phyloP scores from a whole-genome alignment of 768 basidiomycete species.

The Pulveroboletus sp. region DNA sequence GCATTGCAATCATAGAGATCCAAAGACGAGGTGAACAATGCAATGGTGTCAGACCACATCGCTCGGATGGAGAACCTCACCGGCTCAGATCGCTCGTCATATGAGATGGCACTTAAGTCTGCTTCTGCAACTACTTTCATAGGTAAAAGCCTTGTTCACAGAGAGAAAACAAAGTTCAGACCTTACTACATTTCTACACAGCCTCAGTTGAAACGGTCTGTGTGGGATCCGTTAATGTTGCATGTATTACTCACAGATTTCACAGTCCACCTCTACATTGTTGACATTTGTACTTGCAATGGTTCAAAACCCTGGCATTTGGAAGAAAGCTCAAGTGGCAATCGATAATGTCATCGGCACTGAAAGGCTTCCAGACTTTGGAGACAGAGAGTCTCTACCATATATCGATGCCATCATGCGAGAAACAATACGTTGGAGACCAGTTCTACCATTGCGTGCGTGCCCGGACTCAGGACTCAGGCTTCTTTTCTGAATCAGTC shows the following conservation, averaged over 20 bases:
- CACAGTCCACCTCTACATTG: not conserved
- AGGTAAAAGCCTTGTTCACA: not conserved
- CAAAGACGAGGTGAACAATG: not conserved
- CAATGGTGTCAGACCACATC: slow-evolving; percentile 15
- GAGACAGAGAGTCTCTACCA: not conserved
- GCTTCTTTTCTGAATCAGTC: not conserved
- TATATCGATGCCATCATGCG: not conserved
- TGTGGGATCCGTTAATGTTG: no score
- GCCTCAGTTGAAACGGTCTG: not conserved
- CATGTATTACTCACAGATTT: not conserved
- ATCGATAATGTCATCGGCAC: not conserved
- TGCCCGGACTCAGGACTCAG: not conserved
- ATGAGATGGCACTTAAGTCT: slow-evolving; percentile 5
- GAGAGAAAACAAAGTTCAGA: no score
- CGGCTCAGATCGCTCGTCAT: not conserved
- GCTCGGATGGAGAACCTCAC: slow-evolving; percentile 12
- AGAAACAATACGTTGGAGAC: not conserved
- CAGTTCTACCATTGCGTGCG: not conserved
- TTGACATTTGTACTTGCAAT: not conserved
- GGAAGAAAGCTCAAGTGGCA: not conserved
- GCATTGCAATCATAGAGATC: not conserved
- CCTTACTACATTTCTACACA: not conserved
- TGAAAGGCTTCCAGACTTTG: not conserved
- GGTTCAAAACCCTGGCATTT: not conserved
- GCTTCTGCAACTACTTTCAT: slow-evolving; percentile 8